Percentiles rank a stretch among this genome's conserved stretches.
Evolutionary conservation across 306 rosid genomes (phyloP).

Genomic region (Medicago arabica): DNA sequence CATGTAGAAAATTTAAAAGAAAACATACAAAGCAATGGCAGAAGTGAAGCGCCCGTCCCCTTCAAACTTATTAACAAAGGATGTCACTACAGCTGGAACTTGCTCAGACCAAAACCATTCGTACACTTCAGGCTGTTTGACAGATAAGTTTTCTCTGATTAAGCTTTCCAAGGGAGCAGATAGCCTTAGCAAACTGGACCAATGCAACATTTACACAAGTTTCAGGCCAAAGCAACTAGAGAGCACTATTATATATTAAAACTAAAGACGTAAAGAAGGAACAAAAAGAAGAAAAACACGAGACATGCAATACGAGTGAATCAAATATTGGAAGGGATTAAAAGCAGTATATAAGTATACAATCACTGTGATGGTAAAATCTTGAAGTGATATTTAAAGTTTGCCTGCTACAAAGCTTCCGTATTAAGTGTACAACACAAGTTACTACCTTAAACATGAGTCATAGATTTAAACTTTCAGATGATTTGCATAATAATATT

Average conservation of each 20-base stretch:
- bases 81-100: conserved; percentile 72
- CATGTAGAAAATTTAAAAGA: conserved; percentile 30
- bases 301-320: conserved; percentile 22
- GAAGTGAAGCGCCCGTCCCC: conserved; percentile 68
- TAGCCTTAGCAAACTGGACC: conserved; percentile 79
- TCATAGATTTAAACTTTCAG: conserved; percentile 10
- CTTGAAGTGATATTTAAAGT: conserved; percentile 15
- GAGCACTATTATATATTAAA: conserved; percentile 35
- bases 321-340: conserved; percentile 22
- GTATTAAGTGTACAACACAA: conserved; percentile 31
- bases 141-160: conserved; percentile 77
- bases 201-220: conserved; percentile 43
- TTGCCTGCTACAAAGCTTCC: conserved; percentile 29
- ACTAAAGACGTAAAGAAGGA: conserved; percentile 19
- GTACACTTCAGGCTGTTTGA: conserved; percentile 81
- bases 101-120: conserved; percentile 97
- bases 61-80: conserved; percentile 77
- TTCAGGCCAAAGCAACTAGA: conserved; percentile 39
- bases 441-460: conserved; percentile 6
- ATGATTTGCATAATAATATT: conserved; percentile 22
- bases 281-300: not conserved
- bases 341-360: conserved; percentile 18
- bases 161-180: conserved; percentile 86
- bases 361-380: conserved; percentile 15
- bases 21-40: conserved; percentile 72